Conservation (phyloP, 257 asterid species). For the Ajuga chamaepitys region DNA sequence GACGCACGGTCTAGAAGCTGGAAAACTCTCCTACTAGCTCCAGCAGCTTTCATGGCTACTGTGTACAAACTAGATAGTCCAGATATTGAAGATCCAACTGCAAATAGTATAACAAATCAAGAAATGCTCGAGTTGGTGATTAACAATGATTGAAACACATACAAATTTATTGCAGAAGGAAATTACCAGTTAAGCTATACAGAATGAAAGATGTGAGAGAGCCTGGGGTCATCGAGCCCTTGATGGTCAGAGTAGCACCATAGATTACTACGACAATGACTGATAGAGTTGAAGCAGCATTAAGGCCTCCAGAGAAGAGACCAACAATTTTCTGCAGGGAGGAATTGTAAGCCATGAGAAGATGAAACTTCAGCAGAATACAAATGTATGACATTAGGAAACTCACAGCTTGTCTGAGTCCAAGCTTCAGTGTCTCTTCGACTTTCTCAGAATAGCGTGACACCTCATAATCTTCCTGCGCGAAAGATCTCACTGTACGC, state of each 20-base stretch:
- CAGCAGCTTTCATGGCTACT: constrained; percentile 84
- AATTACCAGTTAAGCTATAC: constrained; percentile 72
- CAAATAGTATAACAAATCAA: constrained; percentile 13
- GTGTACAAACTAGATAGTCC: constrained; percentile 66
- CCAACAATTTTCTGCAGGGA: constrained; percentile 59
- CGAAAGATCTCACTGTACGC: constrained; percentile 88
- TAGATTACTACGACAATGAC: constrained; percentile 79
- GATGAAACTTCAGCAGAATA: not conserved
- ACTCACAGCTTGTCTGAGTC: constrained; percentile 82
- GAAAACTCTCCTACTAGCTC: constrained; percentile 88
- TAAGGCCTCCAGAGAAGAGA: constrained; percentile 64
- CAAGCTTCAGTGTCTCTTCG: constrained; percentile 76
- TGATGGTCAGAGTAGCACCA: constrained; percentile 58
- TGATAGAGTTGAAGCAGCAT: constrained; percentile 76
- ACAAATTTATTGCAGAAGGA: constrained; percentile 15
- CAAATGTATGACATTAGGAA: not conserved
- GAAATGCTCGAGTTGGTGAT: constrained; percentile 5
- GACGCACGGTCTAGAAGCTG: constrained; percentile 73
- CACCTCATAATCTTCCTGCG: constrained; percentile 66
- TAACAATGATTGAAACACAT: constrained; percentile 2
- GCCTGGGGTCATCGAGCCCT: constrained; percentile 75
- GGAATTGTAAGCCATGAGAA: constrained; percentile 6
- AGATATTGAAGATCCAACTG: constrained; percentile 79
- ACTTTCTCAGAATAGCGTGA: constrained; percentile 78
- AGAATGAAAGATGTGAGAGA: constrained; percentile 83